Base-by-base conservation (phyloP, 148 eudicot species). In the Rhododendron mucronatum region DNA sequence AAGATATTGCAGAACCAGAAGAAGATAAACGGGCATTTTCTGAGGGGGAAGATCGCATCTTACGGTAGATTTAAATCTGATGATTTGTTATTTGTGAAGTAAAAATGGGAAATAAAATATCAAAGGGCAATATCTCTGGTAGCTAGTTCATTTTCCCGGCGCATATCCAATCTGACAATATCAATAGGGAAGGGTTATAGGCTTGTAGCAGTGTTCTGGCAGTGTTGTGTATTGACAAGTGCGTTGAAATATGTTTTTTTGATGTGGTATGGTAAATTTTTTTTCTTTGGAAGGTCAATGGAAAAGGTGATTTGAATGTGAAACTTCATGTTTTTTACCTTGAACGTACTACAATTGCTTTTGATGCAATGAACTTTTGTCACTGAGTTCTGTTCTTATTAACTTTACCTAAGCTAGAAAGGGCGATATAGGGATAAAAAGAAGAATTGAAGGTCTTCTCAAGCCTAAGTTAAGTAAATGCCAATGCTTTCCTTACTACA, bases 1-100 rank as follows among this genome's bases (percentile, higher is more conserved):
- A 94, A 89, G 99, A 96, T 86, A 84, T 77, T 83, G 85, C 86
- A 65, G 95, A 95, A 86, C 83, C 85, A 80, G 94, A 88, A 82
- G 96, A 87, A 61, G 93, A 90, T 87, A 94, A 94, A 89, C 93
- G 85, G 88, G 91, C 91, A 82, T 94, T 92, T 92, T 92, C 95
- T 80, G 93, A 93, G 85, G 91, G 90, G 14, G 98, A 95, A 89
- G 96, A 95, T 89, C 94, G 90, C 59, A 90, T 96, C 87, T 41
- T 96, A 73, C 87, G 94, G 99, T 95, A 86, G 88, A 93, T 83
- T 74, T 78, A 78, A 16, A 84, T 26, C 35, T 67, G 74, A 57
- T 45, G 50, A 50, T 37, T 23, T 53, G 37, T 9, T 48, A 8
- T 48, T 75, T 84, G 55, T 61, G 55, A 26, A 15, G 37, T n/a